Base-by-base conservation (phyloP, 768 basidiomycete species). In the Astraeus odoratus region DNA sequence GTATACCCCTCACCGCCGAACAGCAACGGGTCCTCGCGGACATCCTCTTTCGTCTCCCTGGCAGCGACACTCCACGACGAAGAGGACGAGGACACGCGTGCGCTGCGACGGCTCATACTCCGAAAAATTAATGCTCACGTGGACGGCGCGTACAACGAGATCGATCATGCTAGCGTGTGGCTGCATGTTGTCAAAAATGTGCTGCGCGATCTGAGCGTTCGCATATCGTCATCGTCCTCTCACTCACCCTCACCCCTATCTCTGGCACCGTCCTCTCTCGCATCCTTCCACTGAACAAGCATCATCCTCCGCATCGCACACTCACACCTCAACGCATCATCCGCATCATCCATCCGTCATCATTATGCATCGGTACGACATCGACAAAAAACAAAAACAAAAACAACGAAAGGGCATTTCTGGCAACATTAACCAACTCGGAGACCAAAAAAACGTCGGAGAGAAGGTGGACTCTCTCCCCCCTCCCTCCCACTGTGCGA, bases 151-250 rank as follows among this genome's bases (percentile, higher is more conserved):
- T 73, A 75, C 53, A 80, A 80, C 34, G 80, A 85, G 55, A 67
- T 85, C 34, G 81, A 86, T 48, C 75, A 72, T 50, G 71, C 72
- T 26, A 67, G 67, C 18, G 64, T 62, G 1, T 86, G 84, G 83
- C 60, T 85, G 16, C 69, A 72, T 38, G 76, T 85, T 41, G 75
- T 86, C 47, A 80, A 76, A 51, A 81, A 78, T 40, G 79, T 77
- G 23, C 69, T 82, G 13, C 70, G 74, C 33, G 76, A 80, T 41
- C 72, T 79, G 37, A 76, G 76, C 31, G 48, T 39, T 26, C 51
- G 41, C 16, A 39, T 47, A 7, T 46, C 50, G 15, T 18, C 52
- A 27, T 39, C 42, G 12, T 12, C 51, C 35, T 8, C 7, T 20
- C 26, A 23, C 6, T 29, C 18, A 38, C 45, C 23, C 39, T 24